Percentiles rank a stretch among this genome's conserved stretches.
Evolutionary conservation across 768 basidiomycete genomes (phyloP).

Genomic region (Mrakia frigida): DNA sequence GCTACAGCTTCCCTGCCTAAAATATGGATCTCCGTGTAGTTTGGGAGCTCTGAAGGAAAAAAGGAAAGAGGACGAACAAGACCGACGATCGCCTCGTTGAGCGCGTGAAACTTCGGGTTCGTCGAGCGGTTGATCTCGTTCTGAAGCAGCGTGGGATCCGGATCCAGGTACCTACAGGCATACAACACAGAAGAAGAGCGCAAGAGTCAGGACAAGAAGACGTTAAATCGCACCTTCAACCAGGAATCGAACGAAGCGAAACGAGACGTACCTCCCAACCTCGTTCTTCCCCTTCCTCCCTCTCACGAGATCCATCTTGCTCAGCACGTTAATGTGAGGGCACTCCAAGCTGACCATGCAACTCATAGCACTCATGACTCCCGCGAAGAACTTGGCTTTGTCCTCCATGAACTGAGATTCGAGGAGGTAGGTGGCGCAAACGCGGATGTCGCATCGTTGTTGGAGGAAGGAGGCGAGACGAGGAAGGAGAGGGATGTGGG

Average conservation of each 20-base stretch:
- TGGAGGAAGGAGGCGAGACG: constrained; percentile 65
- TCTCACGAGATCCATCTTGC: constrained; percentile 95
- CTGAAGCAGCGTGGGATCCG: constrained; percentile 80
- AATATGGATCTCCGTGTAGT: too few relatives aligned
- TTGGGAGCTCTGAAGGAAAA: too few relatives aligned
- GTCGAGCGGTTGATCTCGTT: constrained; percentile 49
- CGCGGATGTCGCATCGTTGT: constrained; percentile 69
- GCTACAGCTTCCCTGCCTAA: too few relatives aligned
- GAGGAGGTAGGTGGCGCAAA: constrained; percentile 85
- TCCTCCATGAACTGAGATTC: constrained; percentile 99
- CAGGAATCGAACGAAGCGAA: background rate
- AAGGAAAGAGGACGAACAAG: constrained; percentile 52
- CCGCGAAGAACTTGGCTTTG: constrained; percentile 95
- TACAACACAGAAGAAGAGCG: background rate
- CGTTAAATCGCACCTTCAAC: background rate
- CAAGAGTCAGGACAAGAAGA: background rate
- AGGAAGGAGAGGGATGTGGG: constrained; percentile 94
- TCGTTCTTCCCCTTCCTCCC: constrained; percentile 55
- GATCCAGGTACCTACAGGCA: constrained; percentile 72
- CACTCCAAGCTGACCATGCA: constrained; percentile 98
- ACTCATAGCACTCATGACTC: constrained; percentile 95
- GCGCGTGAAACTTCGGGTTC: constrained; percentile 80
- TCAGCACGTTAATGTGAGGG: constrained; percentile 96
- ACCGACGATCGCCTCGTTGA: constrained; percentile 92
- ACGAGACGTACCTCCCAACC: constrained; percentile 63